Conservation (phyloP, 164 flowering plant genomes). For the Echeveria elegans region DNA sequence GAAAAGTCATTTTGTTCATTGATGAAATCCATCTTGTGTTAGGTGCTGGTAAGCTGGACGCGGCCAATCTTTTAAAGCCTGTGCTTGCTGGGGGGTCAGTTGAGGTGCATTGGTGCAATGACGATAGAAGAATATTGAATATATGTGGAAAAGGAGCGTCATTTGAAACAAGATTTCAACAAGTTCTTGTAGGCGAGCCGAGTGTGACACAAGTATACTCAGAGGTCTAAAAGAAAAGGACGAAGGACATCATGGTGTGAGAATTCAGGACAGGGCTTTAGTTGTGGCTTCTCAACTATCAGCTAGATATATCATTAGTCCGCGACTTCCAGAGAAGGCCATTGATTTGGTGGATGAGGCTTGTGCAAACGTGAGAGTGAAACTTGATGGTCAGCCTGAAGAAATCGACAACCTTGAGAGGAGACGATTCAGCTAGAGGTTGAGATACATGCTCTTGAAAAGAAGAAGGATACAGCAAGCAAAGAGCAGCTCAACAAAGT, state of each 20-base stretch:
- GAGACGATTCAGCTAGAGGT: conserved; percentile 73
- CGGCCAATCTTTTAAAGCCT: conserved; percentile 78
- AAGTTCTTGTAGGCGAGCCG: conserved; percentile 76
- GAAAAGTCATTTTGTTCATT: conserved; percentile 64
- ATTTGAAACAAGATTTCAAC: conserved; percentile 77
- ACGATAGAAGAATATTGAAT: conserved; percentile 80
- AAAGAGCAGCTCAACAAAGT: conserved; percentile 51
- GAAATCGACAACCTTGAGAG: conserved; percentile 84
- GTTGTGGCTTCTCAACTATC: conserved; percentile 69
- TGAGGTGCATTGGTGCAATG: conserved; percentile 80
- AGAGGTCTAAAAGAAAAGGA: conserved; percentile 71
- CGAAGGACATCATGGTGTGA: conserved; percentile 82
- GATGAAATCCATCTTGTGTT: conserved; percentile 84
- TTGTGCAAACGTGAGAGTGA: conserved; percentile 89
- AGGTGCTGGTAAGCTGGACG: conserved; percentile 88
- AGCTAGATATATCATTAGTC: conserved; percentile 63
- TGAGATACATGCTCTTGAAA: conserved; percentile 81
- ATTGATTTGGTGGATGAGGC: conserved; percentile 93
- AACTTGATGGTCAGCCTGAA: conserved; percentile 86
- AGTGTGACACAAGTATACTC: conserved; percentile 78
- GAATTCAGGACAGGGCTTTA: conserved; percentile 71
- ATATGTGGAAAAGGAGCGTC: conserved; percentile 90
- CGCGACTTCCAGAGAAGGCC: conserved; percentile 81
- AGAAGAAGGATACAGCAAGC: conserved; percentile 88
- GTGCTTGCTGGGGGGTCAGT: conserved; percentile 80